These are phyloP conservation scores for Inosperma sp. DNA, from an alignment of 768 basidiomycete genomes.

Conservation along the genomic window DNA sequence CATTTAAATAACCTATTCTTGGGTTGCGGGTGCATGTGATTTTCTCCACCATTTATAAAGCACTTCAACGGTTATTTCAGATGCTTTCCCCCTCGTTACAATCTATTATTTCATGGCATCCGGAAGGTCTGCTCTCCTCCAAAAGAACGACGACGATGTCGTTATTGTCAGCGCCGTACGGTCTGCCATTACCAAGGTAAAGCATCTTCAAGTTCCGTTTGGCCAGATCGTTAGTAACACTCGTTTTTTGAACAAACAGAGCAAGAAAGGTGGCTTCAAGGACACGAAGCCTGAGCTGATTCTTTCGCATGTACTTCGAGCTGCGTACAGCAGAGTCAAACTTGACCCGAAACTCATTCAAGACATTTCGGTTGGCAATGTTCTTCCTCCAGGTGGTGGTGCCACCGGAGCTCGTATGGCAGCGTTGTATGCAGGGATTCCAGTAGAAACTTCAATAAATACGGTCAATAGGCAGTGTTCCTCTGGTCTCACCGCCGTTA, in stretches of 20 bases:
- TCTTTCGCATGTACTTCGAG: conserved; percentile 70
- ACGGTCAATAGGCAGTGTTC: conserved; percentile 92
- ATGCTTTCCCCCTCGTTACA: not conserved
- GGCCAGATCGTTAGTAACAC: conserved; percentile 10
- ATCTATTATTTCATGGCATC: conserved; percentile 7
- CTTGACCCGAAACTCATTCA: conserved; percentile 82
- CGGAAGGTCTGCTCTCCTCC: conserved; percentile 57
- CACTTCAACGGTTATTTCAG: not conserved
- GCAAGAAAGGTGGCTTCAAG: conserved; percentile 85
- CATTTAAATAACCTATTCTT: not conserved
- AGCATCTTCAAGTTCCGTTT: not conserved
- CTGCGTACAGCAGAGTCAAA: conserved; percentile 59
- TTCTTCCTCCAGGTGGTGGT: conserved; percentile 82
- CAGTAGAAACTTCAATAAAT: conserved; percentile 65
- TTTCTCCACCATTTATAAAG: not conserved
- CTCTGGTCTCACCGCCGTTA: conserved; percentile 77
- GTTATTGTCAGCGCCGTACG: conserved; percentile 88
- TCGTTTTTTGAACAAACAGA: conserved; percentile 36
- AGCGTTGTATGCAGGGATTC: conserved; percentile 80
- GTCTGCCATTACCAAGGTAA: conserved; percentile 88
- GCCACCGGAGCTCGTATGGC: conserved; percentile 83
- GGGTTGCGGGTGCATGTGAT: conserved; percentile 2
- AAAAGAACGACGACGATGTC: conserved; percentile 79
- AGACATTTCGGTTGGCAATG: conserved; percentile 83
- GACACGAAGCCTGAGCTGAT: conserved; percentile 83